Evolutionary conservation across 2,329 filamentous ascomycete genomes (phyloP).

Genomic region (Epichloe scottii): DNA sequence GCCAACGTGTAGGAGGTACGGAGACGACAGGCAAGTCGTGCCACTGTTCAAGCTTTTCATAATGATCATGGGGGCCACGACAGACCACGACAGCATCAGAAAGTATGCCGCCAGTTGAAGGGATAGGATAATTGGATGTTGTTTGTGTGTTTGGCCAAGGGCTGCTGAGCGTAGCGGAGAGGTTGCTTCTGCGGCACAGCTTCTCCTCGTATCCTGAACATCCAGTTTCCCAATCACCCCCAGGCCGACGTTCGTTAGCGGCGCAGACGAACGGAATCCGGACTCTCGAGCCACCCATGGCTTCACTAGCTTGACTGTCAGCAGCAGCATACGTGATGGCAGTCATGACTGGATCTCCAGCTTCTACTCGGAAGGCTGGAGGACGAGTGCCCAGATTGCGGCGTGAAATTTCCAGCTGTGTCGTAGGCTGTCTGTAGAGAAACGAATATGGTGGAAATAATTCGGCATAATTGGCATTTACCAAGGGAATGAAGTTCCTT

Average conservation of each 20-base stretch:
- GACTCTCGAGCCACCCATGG: slow-evolving; percentile 19
- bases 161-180: slow-evolving; percentile 54
- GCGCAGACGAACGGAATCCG: slow-evolving; percentile 56
- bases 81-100: slow-evolving; percentile 62
- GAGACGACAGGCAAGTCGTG: slow-evolving; percentile 57
- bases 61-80: slow-evolving; percentile 55
- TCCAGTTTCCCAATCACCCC: slow-evolving; percentile 67
- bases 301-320: slow-evolving; percentile 26
- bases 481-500: slow-evolving; percentile 52
- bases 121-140: slow-evolving; percentile 55
- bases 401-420: slow-evolving; percentile 30
- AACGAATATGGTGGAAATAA: slow-evolving; percentile 46
- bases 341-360: slow-evolving; percentile 46
- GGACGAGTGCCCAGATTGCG: slow-evolving; percentile 23
- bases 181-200: slow-evolving; percentile 60
- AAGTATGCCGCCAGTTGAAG: slow-evolving; percentile 55
- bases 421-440: slow-evolving; percentile 39
- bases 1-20: slow-evolving; percentile 58
- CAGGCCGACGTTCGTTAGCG: slow-evolving; percentile 63
- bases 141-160: slow-evolving; percentile 38
- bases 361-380: slow-evolving; percentile 37
- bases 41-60: slow-evolving; percentile 44
- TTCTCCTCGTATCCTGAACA: slow-evolving; percentile 45
- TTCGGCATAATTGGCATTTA: slow-evolving; percentile 42
- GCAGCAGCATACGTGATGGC: slow-evolving; percentile 42